phyloP scores from a whole-genome alignment of 129 eudicot genomes.

The Apium graveolens region DNA sequence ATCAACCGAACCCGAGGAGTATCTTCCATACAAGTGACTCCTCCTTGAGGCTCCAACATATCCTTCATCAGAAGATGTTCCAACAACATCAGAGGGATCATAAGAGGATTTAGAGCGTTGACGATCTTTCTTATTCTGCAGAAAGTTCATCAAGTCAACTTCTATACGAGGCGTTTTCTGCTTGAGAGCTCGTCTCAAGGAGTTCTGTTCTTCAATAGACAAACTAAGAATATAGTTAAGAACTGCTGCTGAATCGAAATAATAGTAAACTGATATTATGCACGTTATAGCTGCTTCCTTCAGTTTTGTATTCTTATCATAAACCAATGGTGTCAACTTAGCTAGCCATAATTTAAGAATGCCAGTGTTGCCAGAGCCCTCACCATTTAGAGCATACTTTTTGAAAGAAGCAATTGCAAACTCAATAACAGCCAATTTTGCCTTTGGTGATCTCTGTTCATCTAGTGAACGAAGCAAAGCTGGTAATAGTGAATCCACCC shows the following conservation, averaged over 20 bases:
- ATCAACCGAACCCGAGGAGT: conserved; percentile 67
- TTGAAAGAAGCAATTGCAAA: conserved; percentile 77
- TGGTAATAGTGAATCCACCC: conserved; percentile 80
- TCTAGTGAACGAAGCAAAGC: conserved; percentile 92
- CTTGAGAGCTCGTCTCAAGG: conserved; percentile 90
- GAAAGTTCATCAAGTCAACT: conserved; percentile 91
- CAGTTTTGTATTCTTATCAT: conserved; percentile 79
- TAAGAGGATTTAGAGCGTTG: conserved; percentile 70
- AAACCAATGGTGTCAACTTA: conserved; percentile 70
- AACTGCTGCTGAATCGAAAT: conserved; percentile 68
- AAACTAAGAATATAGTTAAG: conserved; percentile 78
- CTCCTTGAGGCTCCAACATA: conserved; percentile 60
- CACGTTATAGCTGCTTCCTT: conserved; percentile 88
- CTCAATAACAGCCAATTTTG: conserved; percentile 84
- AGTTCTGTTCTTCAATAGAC: conserved; percentile 94
- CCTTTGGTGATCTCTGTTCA: conserved; percentile 95
- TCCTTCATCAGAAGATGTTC: conserved; percentile 92
- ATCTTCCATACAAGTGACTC: conserved; percentile 65
- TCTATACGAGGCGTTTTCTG: conserved; percentile 97
- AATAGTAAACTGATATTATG: conserved; percentile 83
- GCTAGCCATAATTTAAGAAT: conserved; percentile 91
- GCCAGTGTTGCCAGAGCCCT: conserved; percentile 69
- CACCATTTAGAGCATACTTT: conserved; percentile 63
- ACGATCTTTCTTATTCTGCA: conserved; percentile 86
- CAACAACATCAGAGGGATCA: conserved; percentile 76